Evolutionary conservation across 2,329 filamentous ascomycete species (phyloP), one percentile per base, ranked within the genome.

Genomic region (Venturia aucupariae): DNA sequence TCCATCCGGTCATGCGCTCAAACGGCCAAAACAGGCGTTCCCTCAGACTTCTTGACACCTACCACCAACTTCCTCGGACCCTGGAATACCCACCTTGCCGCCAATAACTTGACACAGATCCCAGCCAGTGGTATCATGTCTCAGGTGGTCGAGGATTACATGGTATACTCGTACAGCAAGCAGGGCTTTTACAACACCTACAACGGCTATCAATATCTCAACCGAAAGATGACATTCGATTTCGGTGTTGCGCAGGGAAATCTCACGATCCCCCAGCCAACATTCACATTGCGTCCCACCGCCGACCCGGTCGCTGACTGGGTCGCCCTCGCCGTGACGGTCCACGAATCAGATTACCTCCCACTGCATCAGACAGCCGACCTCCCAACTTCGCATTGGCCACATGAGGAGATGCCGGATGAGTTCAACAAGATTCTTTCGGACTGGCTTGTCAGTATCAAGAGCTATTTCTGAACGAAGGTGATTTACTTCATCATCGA

Each of bases 111-210:
- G 60, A 64, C 1, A 15, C 15, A 65, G 46, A 63, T 65, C 11
- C 59, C 64, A 13, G 35, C 46, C 27, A 65, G 60, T 22, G 64
- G 64, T 15, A 65, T 65, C 41, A 65, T 65, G 64, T 48, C 41
- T 11, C 32, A 39, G 15, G n/a, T 46, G 19, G 64, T 65, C 10
- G 64, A 65, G 44, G 64, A 65, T 22, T 65, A 65, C 41, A 65
- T 65, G 64, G 64, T 65, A 11, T 22, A 32, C 17, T 64, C 60
- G 35, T 65, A 65, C 42, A 38, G 44, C 41, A 65, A 65, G 46
- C 64, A 65, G 38, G 64, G 64, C 11, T 65, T 65, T 38, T 65
- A 64, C 42, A 65, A 54, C 46, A 65, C 64, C n/a, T 64, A 48
- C 60, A 65, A 65, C 48, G 64, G 64, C 5, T 65, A 65, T 46